Conservation (phyloP, 768 basidiomycete genomes). For the Mycena crocata region DNA sequence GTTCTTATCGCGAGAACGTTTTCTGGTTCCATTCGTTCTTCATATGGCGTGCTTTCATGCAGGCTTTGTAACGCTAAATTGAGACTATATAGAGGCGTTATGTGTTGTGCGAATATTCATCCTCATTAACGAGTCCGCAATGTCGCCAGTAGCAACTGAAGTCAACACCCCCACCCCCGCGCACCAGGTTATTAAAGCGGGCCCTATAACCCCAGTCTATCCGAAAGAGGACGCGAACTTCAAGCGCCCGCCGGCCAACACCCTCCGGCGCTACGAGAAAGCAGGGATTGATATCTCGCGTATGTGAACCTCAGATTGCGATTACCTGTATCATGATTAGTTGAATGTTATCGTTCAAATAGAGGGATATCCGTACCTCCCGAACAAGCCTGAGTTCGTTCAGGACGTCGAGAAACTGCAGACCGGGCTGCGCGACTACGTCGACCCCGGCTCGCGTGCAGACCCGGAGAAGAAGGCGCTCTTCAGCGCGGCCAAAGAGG, state of each 20-base stretch:
- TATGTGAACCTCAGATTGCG: background rate
- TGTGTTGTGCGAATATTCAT: background rate
- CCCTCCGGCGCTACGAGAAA: constrained; percentile 35
- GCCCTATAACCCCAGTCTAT: constrained; percentile 14
- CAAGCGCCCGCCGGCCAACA: constrained; percentile 33
- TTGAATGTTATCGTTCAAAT: background rate
- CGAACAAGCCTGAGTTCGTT: constrained; percentile 34
- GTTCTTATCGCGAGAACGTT: constrained; percentile 22
- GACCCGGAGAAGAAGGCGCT: constrained; percentile 37
- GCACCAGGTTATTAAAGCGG: constrained; percentile 28
- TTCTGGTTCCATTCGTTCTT: constrained; percentile 19
- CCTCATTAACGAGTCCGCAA: background rate
- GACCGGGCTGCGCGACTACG: constrained; percentile 30
- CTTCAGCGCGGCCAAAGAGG: constrained; percentile 36
- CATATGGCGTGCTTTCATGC: constrained; percentile 31
- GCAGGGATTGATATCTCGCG: constrained; percentile 35
- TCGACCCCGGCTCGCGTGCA: constrained; percentile 34
- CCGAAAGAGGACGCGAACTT: constrained; percentile 30
- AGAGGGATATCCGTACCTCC: constrained; percentile 37
- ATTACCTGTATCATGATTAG: too few relatives aligned
- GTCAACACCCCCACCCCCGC: constrained; percentile 14
- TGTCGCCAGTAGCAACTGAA: constrained; percentile 33
- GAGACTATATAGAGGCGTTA: constrained; percentile 24
- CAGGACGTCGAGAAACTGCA: constrained; percentile 38
- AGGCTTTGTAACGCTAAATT: constrained; percentile 28